Evolutionary conservation across 345 rosid genomes (phyloP).

Genomic region (Moricandia arvensis): DNA sequence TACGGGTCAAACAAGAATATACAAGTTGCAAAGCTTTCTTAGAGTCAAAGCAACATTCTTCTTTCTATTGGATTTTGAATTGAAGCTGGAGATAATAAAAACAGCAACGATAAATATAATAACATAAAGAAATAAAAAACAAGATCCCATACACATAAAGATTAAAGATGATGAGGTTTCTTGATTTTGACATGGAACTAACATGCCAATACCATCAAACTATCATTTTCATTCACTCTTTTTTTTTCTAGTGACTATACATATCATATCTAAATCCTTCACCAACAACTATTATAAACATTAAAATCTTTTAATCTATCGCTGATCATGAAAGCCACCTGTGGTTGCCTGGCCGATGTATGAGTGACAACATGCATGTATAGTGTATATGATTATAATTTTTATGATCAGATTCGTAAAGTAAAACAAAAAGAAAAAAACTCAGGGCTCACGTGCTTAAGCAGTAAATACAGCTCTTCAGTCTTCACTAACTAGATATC

Average conservation of each 20-base stretch:
- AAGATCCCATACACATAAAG: neutral
- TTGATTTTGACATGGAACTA: constrained; percentile 79
- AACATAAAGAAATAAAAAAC: neutral
- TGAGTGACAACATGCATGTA: constrained; percentile 1
- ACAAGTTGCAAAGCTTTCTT: constrained; percentile 45
- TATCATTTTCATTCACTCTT: constrained; percentile 28
- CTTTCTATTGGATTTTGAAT: constrained; percentile 22
- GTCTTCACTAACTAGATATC: constrained; percentile 24
- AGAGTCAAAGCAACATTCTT: constrained; percentile 51
- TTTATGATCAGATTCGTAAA: constrained; percentile 11
- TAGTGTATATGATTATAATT: too few species aligned
- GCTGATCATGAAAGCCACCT: constrained; percentile 24
- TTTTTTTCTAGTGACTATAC: neutral
- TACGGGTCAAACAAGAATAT: constrained; percentile 85
- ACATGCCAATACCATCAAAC: constrained; percentile 38
- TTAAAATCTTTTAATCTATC: neutral
- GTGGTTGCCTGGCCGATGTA: constrained; percentile 24
- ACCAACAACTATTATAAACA: constrained; percentile 29
- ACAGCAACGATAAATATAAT: neutral
- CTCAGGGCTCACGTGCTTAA: constrained; percentile 71
- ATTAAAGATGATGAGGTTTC: constrained; percentile 39
- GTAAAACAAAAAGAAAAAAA: constrained; percentile 35
- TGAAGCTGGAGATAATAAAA: neutral
- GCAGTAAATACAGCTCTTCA: constrained; percentile 45
- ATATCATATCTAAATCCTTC: constrained; percentile 7